These are phyloP conservation scores for Lachancea lanzarotensis DNA, from an alignment of 805 yeast species.

Conservation along the genomic window DNA sequence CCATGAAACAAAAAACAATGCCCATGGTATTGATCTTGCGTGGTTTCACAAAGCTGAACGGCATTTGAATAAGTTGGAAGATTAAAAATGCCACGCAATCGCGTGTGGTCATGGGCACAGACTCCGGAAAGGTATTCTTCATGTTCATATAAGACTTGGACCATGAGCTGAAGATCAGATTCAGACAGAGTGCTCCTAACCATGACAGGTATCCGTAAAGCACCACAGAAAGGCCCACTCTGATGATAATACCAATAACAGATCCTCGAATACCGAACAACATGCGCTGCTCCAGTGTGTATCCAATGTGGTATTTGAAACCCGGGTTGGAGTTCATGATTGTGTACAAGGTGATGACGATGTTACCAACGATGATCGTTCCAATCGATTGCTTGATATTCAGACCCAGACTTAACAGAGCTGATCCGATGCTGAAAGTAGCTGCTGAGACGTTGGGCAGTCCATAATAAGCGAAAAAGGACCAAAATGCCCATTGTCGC, in stretches of 20 bases:
- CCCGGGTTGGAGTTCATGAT: slow-evolving; percentile 24
- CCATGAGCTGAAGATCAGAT: slow-evolving; percentile 27
- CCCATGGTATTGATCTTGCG: slow-evolving; percentile 27
- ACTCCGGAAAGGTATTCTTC: slow-evolving; percentile 25
- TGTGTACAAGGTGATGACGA: slow-evolving; percentile 18
- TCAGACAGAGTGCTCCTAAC: slow-evolving; percentile 34
- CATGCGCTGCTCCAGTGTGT: slow-evolving; percentile 35
- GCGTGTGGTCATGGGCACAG: slow-evolving; percentile 33
- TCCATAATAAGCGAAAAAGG: slow-evolving; percentile 34
- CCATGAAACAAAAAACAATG: slow-evolving; percentile 21
- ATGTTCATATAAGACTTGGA: slow-evolving; percentile 20
- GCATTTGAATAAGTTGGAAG: slow-evolving; percentile 32
- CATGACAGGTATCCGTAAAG: slow-evolving; percentile 39
- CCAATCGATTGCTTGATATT: slow-evolving; percentile 28
- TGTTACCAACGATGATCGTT: slow-evolving; percentile 19
- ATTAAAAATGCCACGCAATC: slow-evolving; percentile 36
- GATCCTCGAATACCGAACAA: slow-evolving; percentile 35
- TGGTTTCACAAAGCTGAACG: slow-evolving; percentile 28
- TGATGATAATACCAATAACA: slow-evolving; percentile 32
- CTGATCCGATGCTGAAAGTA: slow-evolving; percentile 34
- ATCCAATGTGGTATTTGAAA: slow-evolving; percentile 33
- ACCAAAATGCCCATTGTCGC: slow-evolving; percentile 34
- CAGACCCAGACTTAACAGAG: slow-evolving; percentile 26
- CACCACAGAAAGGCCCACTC: slow-evolving; percentile 34
- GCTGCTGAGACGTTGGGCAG: slow-evolving; percentile 33